Conservation (phyloP, 2,329 filamentous ascomycete genomes). For the Ophiosphaerella herpotricha region DNA sequence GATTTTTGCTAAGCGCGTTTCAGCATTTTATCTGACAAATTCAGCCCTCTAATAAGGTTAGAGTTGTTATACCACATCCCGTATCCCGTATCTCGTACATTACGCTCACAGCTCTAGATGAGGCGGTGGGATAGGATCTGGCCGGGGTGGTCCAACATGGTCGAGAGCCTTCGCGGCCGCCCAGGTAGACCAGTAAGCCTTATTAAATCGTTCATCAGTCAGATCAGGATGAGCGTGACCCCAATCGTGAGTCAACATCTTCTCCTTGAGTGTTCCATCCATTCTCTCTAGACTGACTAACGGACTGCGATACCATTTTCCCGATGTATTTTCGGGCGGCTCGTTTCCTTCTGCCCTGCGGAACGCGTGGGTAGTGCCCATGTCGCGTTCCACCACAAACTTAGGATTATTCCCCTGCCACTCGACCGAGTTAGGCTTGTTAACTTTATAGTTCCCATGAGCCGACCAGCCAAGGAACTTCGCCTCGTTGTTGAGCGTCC, state of each 20-base stretch:
- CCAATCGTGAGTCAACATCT: not conserved
- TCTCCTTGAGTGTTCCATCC: not conserved
- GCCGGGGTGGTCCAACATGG: not conserved
- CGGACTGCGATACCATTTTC: not conserved
- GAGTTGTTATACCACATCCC: no score
- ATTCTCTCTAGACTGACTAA: not conserved
- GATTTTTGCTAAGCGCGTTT: no score
- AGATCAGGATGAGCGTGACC: not conserved
- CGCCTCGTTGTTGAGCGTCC: not conserved
- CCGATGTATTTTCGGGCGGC: not conserved
- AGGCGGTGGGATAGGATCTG: not conserved
- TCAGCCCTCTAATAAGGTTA: no score
- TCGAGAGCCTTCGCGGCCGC: not conserved
- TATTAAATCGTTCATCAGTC: not conserved
- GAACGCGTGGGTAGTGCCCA: not conserved
- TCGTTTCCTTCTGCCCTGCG: not conserved
- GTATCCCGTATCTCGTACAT: no score
- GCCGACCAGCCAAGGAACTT: not conserved
- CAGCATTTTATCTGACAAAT: no score
- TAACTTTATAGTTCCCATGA: not conserved
- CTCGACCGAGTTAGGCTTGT: not conserved
- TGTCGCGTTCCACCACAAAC: not conserved
- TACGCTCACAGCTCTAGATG: no score
- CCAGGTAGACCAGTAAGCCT: not conserved
- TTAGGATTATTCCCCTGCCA: not conserved